Conservation (phyloP, 441 rosid genomes). For the Gossypium schwendimanii region DNA sequence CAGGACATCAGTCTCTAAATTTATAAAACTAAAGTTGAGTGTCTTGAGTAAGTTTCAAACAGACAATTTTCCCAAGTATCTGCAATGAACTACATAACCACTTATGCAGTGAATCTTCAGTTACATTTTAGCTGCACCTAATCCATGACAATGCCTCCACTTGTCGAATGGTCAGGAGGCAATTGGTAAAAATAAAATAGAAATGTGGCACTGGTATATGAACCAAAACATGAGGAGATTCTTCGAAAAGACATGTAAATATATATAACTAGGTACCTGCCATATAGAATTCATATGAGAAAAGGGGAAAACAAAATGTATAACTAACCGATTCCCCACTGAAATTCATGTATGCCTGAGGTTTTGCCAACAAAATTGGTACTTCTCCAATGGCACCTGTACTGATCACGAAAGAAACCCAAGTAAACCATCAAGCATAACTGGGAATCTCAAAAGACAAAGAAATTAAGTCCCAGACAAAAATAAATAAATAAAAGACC, state of each 20-base stretch:
- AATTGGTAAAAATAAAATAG: background rate
- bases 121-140: background rate
- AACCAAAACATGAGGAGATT: background rate
- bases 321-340: constrained; percentile 85
- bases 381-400: constrained; percentile 88
- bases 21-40: background rate
- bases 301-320: background rate
- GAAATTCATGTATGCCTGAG: constrained; percentile 88
- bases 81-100: background rate
- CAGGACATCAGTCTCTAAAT: background rate
- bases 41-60: background rate
- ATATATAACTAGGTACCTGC: background rate
- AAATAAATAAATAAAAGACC: background rate
- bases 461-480: background rate
- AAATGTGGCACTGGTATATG: background rate
- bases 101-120: background rate
- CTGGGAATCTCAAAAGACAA: background rate
- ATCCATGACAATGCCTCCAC: background rate
- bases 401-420: constrained; percentile 34
- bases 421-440: constrained; percentile 29
- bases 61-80: background rate
- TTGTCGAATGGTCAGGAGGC: background rate
- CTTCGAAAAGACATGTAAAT: background rate
- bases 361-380: constrained; percentile 79
- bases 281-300: background rate